Evolutionary conservation across 2,329 filamentous ascomycete species (phyloP).

Genomic region (Aspergillus flavus): DNA sequence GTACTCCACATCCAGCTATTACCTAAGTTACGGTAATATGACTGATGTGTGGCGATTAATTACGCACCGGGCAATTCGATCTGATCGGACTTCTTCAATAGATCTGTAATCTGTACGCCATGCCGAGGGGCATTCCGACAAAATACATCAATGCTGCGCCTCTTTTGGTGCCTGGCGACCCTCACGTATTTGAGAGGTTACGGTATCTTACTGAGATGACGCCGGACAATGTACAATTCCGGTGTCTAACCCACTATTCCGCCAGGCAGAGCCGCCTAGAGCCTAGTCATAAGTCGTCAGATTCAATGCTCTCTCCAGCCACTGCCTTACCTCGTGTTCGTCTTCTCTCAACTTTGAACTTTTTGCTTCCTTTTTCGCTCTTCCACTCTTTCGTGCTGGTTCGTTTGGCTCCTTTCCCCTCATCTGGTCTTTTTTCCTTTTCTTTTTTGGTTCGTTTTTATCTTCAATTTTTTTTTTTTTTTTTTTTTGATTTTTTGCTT

Average conservation of each 20-base stretch:
- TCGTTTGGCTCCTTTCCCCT: constrained; percentile 1
- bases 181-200: neutral
- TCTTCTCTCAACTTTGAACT: neutral
- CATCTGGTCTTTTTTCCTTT: constrained; percentile 2
- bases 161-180: neutral
- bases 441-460: neutral
- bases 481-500: constrained; percentile 4
- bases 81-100: constrained; percentile 1
- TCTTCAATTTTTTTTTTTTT: neutral
- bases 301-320: constrained; percentile 14
- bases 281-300: constrained; percentile 11
- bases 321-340: constrained; percentile 18
- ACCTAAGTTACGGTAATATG: neutral
- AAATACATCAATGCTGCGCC: neutral
- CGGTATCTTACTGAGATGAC: neutral
- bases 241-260: neutral
- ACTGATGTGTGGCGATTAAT: neutral
- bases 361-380: constrained; percentile 1
- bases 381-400: neutral
- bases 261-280: constrained; percentile 20
- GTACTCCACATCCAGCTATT: constrained; percentile 5
- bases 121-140: neutral
- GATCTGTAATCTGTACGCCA: neutral
- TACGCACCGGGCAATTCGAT: neutral
- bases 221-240: neutral